Evolutionary conservation across 148 eudicot species (phyloP).

Genomic region (Drosera capensis): DNA sequence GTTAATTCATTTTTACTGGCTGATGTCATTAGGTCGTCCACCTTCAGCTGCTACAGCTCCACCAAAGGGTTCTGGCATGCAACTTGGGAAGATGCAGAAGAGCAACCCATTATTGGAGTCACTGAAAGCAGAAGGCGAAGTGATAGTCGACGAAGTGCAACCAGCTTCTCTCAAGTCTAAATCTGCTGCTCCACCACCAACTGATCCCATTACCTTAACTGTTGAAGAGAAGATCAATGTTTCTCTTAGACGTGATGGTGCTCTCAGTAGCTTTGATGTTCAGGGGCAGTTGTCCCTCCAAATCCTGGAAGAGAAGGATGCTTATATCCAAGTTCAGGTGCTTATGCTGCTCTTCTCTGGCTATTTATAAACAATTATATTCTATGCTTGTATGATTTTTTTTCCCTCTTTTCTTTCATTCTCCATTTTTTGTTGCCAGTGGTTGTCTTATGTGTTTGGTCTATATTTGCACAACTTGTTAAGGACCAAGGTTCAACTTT

Average conservation of each 20-base stretch:
- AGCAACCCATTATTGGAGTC: slow-evolving; percentile 88
- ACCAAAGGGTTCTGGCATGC: slow-evolving; percentile 81
- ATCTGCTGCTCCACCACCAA: slow-evolving; percentile 68
- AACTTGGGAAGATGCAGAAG: slow-evolving; percentile 83
- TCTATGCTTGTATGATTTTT: neutral
- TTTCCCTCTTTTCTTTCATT: neutral
- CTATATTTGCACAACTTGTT: too few relatives aligned
- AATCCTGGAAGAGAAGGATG: slow-evolving; percentile 83
- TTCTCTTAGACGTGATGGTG: slow-evolving; percentile 78
- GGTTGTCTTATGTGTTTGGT: neutral
- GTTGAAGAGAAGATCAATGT: slow-evolving; percentile 92
- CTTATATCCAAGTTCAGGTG: slow-evolving; percentile 93
- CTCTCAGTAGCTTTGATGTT: slow-evolving; percentile 80
- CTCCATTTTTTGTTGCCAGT: neutral
- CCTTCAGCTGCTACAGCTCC: slow-evolving; percentile 79
- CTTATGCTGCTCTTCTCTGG: slow-evolving; percentile 6
- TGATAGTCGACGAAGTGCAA: slow-evolving; percentile 77
- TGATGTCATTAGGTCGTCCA: slow-evolving; percentile 43
- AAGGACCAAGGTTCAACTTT: too few relatives aligned
- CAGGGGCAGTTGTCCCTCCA: slow-evolving; percentile 90
- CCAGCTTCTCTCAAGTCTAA: slow-evolving; percentile 52
- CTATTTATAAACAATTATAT: neutral
- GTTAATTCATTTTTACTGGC: neutral
- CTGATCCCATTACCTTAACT: slow-evolving; percentile 83
- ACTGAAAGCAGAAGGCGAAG: slow-evolving; percentile 96